Evolutionary conservation across 345 rosid species (phyloP).

Genomic region (Linum trigynum): DNA sequence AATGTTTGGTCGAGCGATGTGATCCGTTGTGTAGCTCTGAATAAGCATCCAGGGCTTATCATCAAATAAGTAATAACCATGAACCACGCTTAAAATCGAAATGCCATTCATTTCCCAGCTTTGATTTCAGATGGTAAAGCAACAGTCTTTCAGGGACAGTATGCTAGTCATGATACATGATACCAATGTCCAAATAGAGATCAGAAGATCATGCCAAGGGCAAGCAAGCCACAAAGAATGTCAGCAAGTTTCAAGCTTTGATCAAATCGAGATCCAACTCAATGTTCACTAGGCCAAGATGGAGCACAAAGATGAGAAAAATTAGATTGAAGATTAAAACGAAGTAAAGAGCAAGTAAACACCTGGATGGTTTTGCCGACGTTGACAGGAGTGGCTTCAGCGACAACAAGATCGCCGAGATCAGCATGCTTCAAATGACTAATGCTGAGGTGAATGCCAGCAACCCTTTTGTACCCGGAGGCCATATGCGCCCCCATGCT

Average conservation of each 20-base stretch:
- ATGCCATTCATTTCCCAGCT: neutral
- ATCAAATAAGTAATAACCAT: too few relatives aligned
- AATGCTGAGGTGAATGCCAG: constrained; percentile 81
- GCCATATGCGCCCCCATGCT: constrained; percentile 93
- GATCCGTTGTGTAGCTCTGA: neutral
- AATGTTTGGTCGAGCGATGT: neutral
- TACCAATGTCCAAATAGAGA: neutral
- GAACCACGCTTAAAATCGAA: too few relatives aligned
- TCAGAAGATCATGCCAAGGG: neutral
- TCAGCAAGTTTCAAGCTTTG: too few relatives aligned
- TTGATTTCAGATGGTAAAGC: neutral
- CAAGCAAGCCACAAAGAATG: neutral
- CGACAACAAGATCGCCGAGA: constrained; percentile 58
- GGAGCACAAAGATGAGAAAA: neutral
- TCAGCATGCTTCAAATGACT: constrained; percentile 68
- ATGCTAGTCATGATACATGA: neutral
- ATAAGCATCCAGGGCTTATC: too few relatives aligned
- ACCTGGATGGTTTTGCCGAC: constrained; percentile 77
- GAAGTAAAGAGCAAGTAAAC: neutral
- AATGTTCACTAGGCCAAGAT: too few relatives aligned
- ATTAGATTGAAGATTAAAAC: neutral
- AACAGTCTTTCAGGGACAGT: too few relatives aligned
- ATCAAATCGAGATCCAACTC: too few relatives aligned
- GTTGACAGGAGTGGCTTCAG: constrained; percentile 61
- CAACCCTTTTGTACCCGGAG: constrained; percentile 60